A percentile compares a stretch with the other conserved stretches of the same genome.
Conservation (phyloP, 2,329 filamentous ascomycete species). For the Apiospora hydei region DNA sequence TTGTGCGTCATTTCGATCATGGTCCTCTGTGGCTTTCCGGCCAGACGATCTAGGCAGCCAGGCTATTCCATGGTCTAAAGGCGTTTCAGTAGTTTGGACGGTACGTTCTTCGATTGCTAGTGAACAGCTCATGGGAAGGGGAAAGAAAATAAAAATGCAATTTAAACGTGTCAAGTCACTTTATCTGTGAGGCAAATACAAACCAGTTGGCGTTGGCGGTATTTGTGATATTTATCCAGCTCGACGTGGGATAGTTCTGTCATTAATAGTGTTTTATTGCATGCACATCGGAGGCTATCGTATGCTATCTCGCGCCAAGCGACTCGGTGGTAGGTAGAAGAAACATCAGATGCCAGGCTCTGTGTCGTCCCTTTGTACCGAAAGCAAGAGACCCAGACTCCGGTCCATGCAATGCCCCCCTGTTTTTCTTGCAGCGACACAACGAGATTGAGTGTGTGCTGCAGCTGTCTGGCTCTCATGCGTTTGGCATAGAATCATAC, state of each 20-base stretch:
- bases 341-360: not conserved
- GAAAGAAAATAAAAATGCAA: conserved; percentile 21
- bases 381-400: not conserved
- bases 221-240: not conserved
- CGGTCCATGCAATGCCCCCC: not conserved
- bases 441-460: not conserved
- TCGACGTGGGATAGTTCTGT: not conserved
- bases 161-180: not conserved
- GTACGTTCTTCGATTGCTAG: not conserved
- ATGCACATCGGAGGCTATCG: not conserved
- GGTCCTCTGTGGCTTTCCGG: not conserved
- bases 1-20: conserved; percentile 4
- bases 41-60: conserved; percentile 5
- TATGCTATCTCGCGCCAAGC: not conserved
- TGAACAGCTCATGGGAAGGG: conserved; percentile 6
- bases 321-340: not conserved
- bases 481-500: not conserved
- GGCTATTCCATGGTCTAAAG: not conserved
- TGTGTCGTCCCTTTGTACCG: not conserved
- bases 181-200: not conserved
- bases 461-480: not conserved
- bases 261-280: not conserved
- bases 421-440: no score
- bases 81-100: conserved; percentile 7
- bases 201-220: not conserved